Evolutionary conservation across 768 basidiomycete genomes (phyloP), one percentile per base, ranked within the genome.

Genomic region (Suillus americanus): DNA sequence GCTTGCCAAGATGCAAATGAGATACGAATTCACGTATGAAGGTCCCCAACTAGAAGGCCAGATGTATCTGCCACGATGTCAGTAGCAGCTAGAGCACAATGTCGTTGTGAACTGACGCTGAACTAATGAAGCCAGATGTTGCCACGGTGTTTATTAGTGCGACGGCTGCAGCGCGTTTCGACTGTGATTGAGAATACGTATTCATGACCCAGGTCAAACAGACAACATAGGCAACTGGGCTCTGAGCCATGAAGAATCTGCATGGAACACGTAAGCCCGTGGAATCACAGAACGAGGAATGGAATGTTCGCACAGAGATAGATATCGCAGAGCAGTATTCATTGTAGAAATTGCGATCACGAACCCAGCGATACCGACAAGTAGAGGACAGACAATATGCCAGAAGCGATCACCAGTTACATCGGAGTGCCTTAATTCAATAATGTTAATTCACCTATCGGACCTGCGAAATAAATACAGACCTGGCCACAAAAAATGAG

Each of bases 151-250:
- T 94, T 71, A 94, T 85, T 61, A 91, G 75, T 1, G 92, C 94
- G 48, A 96, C 79, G 16, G 88, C 89, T 20, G 94, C 89, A 9
- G 93, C 91, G 6, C 94, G 88, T 75, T 95, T 95, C 25, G 89
- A 85, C 2, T 92, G 86, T 25, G 94, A 87, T 18, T 88, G 85
- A 23, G 92, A 87, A 76, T 95, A 80, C 5, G 81, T 80, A 65
- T 81, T 84, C 61, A 79, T 80, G 57, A 84, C 76, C 85, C 82
- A 83, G 18, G 81, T 74, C 71, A 79, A 77, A 69, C 90, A 86
- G 64, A 83, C 82, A 65, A 91, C 85, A 73, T 87, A 90, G 2
- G 84, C 90, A 3, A 87, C 82, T 70, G 89, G 87, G 1, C 85
- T 82, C 69, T 88, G 86, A 8, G 89, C 86, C 86, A 91, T 88